Conservation (phyloP, 2,329 filamentous ascomycete species). For the Trichophyton rubrum region DNA sequence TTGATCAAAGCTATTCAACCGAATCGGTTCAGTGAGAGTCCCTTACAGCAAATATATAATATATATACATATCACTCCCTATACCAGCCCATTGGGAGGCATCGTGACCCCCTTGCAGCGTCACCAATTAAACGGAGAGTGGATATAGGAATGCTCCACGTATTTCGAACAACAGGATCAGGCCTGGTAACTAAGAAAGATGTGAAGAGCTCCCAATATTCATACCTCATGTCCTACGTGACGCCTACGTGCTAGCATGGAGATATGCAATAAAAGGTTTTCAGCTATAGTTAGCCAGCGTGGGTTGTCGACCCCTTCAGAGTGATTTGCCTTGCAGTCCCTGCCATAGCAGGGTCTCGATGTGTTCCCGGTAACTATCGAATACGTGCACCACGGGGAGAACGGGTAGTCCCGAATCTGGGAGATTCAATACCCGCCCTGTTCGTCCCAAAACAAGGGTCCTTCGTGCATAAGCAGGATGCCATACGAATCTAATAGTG, state of each 20-base stretch:
- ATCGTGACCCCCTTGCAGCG: neutral
- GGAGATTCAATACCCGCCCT: neutral
- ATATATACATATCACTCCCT: neutral
- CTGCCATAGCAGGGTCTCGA: neutral
- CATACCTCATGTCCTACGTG: neutral
- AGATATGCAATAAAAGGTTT: neutral
- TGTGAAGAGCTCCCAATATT: neutral
- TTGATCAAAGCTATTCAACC: neutral
- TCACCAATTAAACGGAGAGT: neutral
- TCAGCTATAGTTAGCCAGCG: neutral
- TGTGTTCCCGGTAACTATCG: neutral
- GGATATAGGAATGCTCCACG: too few relatives aligned
- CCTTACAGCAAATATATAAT: neutral
- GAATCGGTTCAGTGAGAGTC: too few relatives aligned
- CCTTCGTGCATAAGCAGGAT: neutral
- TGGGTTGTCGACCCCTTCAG: too few relatives aligned
- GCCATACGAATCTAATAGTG: neutral
- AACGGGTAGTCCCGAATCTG: neutral
- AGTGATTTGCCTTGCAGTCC: neutral
- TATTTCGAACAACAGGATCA: neutral
- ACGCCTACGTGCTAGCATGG: neutral
- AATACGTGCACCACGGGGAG: neutral
- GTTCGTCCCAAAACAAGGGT: neutral
- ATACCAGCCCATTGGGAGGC: neutral
- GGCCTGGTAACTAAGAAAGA: neutral